phyloP scores from a whole-genome alignment of 768 basidiomycete genomes.

The Cantharellus anzutake region DNA sequence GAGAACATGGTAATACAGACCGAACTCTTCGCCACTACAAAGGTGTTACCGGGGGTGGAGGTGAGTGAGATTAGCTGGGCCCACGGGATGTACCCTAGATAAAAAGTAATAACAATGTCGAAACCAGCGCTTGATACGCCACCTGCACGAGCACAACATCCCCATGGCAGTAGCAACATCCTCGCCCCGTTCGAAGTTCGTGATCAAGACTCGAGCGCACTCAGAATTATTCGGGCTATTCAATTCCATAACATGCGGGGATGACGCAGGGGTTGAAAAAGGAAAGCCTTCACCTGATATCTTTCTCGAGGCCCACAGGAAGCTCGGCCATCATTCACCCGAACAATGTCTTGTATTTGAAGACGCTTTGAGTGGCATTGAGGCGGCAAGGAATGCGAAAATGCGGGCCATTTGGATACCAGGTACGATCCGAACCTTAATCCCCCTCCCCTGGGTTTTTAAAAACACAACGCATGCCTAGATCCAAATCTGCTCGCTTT shows the following conservation, averaged over 20 bases:
- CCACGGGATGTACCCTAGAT: background rate
- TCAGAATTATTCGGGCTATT: background rate
- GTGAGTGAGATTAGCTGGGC: background rate
- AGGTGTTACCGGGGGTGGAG: background rate
- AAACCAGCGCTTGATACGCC: background rate
- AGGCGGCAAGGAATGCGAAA: background rate
- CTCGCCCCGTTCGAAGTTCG: background rate
- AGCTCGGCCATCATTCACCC: background rate
- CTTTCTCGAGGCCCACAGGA: background rate
- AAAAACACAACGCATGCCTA: background rate
- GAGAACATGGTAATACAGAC: background rate
- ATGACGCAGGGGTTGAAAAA: background rate
- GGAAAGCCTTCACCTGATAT: background rate
- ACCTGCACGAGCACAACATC: background rate
- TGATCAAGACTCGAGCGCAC: background rate
- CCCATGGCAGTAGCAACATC: background rate
- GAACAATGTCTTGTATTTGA: background rate
- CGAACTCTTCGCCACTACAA: background rate
- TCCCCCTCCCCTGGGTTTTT: background rate
- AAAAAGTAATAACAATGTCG: background rate
- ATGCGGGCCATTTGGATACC: background rate
- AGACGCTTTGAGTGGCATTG: background rate
- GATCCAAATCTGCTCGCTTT: background rate
- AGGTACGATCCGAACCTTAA: background rate
- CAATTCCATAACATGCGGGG: background rate